Conservation (phyloP, 768 basidiomycete genomes). For the Termitomyces sp. region DNA sequence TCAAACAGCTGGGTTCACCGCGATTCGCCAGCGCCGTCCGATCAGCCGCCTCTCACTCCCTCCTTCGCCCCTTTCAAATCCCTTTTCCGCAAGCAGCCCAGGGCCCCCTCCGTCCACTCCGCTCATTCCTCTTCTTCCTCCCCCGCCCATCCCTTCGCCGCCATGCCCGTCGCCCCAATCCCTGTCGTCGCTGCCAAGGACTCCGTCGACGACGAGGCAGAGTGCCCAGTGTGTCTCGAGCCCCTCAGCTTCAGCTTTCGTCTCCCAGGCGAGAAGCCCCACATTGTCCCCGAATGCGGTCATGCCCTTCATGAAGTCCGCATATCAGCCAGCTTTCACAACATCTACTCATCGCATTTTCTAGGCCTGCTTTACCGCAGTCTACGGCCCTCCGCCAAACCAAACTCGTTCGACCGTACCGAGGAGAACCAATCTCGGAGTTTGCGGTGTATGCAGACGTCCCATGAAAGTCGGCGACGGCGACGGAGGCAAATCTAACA, state of each 20-base stretch:
- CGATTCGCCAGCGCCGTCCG: conserved; percentile 25
- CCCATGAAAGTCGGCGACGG: conserved; percentile 96
- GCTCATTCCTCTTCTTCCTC: conserved; percentile 37
- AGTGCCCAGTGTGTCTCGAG: conserved; percentile 96
- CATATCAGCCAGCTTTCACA: conserved; percentile 6
- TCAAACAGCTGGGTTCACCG: conserved; percentile 34
- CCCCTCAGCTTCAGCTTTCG: conserved; percentile 90
- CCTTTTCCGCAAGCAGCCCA: conserved; percentile 44
- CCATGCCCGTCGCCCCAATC: conserved; percentile 58
- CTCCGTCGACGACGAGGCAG: conserved; percentile 70
- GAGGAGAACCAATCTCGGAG: conserved; percentile 77
- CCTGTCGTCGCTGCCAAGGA: conserved; percentile 69
- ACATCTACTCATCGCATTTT: conserved; percentile 1
- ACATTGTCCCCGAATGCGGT: conserved; percentile 95
- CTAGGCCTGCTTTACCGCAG: conserved; percentile 93
- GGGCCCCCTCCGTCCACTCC: conserved; percentile 43
- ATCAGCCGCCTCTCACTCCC: conserved; percentile 18
- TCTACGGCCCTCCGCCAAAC: conserved; percentile 83
- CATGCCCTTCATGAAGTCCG: conserved; percentile 93
- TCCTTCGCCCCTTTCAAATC: conserved; percentile 34
- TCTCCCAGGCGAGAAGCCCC: conserved; percentile 93
- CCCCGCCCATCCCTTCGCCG: conserved; percentile 46
- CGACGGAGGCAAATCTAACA: conserved; percentile 82
- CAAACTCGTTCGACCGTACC: conserved; percentile 49
- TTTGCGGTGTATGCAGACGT: conserved; percentile 94